Evolutionary conservation across 495 filamentous ascomycete species (phyloP).

Genomic region (Neurospora tetrasperma): DNA sequence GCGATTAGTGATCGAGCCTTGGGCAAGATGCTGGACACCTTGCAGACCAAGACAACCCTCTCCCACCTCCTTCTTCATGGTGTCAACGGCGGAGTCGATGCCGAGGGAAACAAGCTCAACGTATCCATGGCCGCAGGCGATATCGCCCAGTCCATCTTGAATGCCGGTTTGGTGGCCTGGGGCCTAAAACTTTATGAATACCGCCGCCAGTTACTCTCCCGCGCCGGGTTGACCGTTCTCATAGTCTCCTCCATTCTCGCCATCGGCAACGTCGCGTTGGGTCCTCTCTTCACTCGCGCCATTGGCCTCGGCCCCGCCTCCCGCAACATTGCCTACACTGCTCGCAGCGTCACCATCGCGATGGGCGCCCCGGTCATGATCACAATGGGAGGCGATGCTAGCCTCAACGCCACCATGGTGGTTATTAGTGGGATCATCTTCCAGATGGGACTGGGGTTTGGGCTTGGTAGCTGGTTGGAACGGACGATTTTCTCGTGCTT

Average conservation of each 20-base stretch:
- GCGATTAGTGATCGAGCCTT: constrained; percentile 17
- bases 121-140: constrained; percentile 32
- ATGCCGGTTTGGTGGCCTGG: constrained; percentile 35
- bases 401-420: constrained; percentile 34
- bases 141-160: constrained; percentile 30
- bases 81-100: background rate
- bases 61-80: constrained; percentile 21
- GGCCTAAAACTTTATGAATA: constrained; percentile 41
- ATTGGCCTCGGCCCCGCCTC: constrained; percentile 21
- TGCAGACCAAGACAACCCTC: constrained; percentile 26
- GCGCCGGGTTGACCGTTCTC: constrained; percentile 28
- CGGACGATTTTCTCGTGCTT: constrained; percentile 3
- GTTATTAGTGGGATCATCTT: constrained; percentile 36
- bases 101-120: background rate
- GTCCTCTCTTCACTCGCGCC: constrained; percentile 24
- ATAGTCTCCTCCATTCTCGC: constrained; percentile 22
- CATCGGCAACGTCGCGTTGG: constrained; percentile 25
- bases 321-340: constrained; percentile 32
- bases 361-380: constrained; percentile 29
- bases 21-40: constrained; percentile 18
- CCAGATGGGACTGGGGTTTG: constrained; percentile 31
- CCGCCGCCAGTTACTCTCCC: constrained; percentile 28
- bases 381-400: constrained; percentile 27
- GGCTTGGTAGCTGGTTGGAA: constrained; percentile 27
- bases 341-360: constrained; percentile 36